Conservation (phyloP, 768 basidiomycete species). For the Mycena rosella region DNA sequence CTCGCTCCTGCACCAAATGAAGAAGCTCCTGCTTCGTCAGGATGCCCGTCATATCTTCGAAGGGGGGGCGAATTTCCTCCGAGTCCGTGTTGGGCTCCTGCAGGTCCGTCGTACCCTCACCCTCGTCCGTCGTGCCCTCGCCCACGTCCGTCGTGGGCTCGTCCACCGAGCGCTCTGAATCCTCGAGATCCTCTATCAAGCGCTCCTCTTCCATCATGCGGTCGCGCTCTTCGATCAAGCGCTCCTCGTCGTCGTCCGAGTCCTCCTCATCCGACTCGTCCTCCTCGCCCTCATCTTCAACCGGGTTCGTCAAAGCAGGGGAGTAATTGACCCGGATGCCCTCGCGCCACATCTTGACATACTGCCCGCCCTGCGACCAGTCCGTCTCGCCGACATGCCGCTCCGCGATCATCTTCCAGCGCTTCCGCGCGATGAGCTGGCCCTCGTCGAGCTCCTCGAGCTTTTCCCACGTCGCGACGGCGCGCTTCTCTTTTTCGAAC, state of each 20-base stretch:
- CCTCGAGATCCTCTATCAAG: too few relatives aligned
- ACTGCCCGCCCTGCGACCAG: conserved; percentile 83
- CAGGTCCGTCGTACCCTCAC: too few relatives aligned
- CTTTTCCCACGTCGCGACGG: conserved; percentile 70
- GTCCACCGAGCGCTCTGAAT: too few relatives aligned
- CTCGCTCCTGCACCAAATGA: neutral
- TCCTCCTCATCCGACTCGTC: too few relatives aligned
- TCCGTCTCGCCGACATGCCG: conserved; percentile 56
- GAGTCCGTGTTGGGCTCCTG: too few relatives aligned
- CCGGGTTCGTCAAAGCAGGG: conserved; percentile 62
- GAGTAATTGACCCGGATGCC: conserved; percentile 78
- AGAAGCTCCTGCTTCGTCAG: conserved; percentile 19
- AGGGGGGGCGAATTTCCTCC: too few relatives aligned
- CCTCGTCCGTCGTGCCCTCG: too few relatives aligned
- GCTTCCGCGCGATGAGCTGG: conserved; percentile 74
- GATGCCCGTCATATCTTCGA: neutral
- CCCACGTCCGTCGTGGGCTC: too few relatives aligned
- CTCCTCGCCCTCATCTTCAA: neutral
- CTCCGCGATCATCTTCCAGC: conserved; percentile 80
- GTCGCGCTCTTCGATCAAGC: too few relatives aligned
- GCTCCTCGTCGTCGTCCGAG: too few relatives aligned
- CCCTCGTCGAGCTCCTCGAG: conserved; percentile 70
- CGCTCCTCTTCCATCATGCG: too few relatives aligned
- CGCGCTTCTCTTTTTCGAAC: conserved; percentile 72
- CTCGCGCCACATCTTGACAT: conserved; percentile 78